A percentile compares a stretch with the other conserved stretches of the same genome.
Evolutionary conservation across 306 rosid species (phyloP).

Genomic region (Fagus sylvatica): DNA sequence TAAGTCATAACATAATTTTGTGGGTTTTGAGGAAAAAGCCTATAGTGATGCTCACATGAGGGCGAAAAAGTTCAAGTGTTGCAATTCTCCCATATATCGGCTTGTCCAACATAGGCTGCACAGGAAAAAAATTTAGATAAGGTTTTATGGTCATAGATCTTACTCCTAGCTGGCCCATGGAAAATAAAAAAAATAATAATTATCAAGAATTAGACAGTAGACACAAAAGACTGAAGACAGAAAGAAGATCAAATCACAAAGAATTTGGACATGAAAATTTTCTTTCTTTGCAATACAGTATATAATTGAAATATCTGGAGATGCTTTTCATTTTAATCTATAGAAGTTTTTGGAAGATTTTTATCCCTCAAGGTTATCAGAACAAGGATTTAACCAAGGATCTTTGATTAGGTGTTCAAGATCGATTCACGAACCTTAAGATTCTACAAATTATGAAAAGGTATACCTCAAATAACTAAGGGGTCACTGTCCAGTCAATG

Average conservation of each 20-base stretch:
- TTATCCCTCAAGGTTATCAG: too few relatives aligned
- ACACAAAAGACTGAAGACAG: neutral
- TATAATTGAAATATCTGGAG: neutral
- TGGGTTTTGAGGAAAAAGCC: neutral
- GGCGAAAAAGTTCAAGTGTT: slow-evolving; percentile 90
- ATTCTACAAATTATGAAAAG: neutral
- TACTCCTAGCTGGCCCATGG: neutral
- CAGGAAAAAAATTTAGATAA: slow-evolving; percentile 1
- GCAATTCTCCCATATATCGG: slow-evolving; percentile 98
- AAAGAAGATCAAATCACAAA: neutral
- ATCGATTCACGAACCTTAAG: neutral
- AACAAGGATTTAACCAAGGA: neutral
- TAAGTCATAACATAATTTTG: neutral
- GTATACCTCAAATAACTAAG: too few relatives aligned
- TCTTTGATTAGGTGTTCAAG: neutral
- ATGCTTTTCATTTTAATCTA: neutral
- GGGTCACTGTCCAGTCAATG: too few relatives aligned
- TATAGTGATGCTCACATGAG: slow-evolving; percentile 61
- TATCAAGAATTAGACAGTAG: too few relatives aligned
- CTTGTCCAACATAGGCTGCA: slow-evolving; percentile 88
- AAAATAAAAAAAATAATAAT: too few relatives aligned
- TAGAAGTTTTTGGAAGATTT: neutral
- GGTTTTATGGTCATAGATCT: slow-evolving; percentile 1
- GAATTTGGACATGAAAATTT: too few relatives aligned
- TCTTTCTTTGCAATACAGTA: neutral